Evolutionary conservation across 192 early-diverging fungal genomes (phyloP), one percentile per base, ranked within the genome.

Genomic region (Umbelopsis sp.): DNA sequence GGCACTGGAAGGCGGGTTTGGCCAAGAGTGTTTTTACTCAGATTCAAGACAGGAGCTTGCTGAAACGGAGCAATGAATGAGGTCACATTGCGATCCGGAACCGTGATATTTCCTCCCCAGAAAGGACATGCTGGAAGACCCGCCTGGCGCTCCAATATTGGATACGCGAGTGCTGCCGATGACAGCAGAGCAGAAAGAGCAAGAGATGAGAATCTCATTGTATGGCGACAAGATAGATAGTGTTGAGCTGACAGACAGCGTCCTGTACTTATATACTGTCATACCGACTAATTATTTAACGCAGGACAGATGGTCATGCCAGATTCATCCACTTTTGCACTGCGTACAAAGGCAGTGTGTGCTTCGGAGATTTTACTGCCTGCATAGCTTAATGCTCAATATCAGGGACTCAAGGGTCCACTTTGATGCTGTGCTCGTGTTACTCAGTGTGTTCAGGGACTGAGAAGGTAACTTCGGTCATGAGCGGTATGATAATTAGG

Each of bases 81-180:
- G 33, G 55, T 61, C 7, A 35, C 27, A 27, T 25, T 25, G 33
- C 55, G 55, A 18, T 61, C 55, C 11, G 55, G 55, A 11, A 61
- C 55, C 27, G 55, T 61, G n/a, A 61, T 61, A 7, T 61, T 33
- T 61, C 55, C 55, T 61, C 55, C 55, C 55, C 55, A 61, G 30
- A 61, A 61, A 8, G 25, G 9, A n/a, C 55, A 61, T 11, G 30
- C 55, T 2, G 55, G 30, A 61, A 61, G 30, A 35, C 55, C 55
- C 16, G 55, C 27, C 16, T 61, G 55, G 21, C 55, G 55, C 27
- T 61, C 33, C 7, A 30, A 25, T 4, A 61, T 16, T 5, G 55
- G 55, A n/a, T 61, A 61, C 8, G 55, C 21, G 8, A 35, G 27
- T 15, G 30, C 55, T 3, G 33, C 55, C 27, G 55, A 35, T 12